These are phyloP conservation scores for Jaapia argillacea DNA, from an alignment of 768 basidiomycete genomes.

Conservation along the genomic window DNA sequence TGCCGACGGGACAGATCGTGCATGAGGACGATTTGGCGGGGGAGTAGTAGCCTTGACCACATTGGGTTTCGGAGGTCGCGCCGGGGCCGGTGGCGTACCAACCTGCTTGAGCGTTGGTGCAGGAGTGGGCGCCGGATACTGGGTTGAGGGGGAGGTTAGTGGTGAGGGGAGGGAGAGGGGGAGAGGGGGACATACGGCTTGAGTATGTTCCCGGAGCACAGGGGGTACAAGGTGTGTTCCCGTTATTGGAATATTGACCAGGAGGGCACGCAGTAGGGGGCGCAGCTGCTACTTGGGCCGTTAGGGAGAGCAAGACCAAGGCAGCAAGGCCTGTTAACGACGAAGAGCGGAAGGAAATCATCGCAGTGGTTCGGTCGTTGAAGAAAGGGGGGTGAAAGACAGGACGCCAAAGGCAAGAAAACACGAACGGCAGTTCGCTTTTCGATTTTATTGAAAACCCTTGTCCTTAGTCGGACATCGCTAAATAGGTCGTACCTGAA, in stretches of 20 bases:
- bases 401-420: too few relatives aligned
- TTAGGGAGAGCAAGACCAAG: too few relatives aligned
- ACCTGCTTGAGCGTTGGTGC: conserved; percentile 9
- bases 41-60: conserved; percentile 11
- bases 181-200: background rate
- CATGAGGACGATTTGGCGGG: conserved; percentile 7
- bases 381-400: too few relatives aligned
- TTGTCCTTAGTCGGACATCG: too few relatives aligned
- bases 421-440: too few relatives aligned
- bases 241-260: background rate
- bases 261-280: background rate
- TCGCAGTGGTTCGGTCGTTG: too few relatives aligned
- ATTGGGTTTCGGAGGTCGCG: conserved; percentile 8
- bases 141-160: background rate
- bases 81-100: conserved; percentile 10
- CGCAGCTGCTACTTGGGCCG: too few relatives aligned
- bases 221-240: background rate
- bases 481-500: too few relatives aligned
- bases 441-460: too few relatives aligned
- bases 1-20: conserved; percentile 11
- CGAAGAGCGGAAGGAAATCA: too few relatives aligned
- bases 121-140: conserved; percentile 8
- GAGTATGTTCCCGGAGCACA: background rate
- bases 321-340: too few relatives aligned
- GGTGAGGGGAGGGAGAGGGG: background rate